Conservation (phyloP, 257 asterid genomes). For the Thymus quinquecostatus region DNA sequence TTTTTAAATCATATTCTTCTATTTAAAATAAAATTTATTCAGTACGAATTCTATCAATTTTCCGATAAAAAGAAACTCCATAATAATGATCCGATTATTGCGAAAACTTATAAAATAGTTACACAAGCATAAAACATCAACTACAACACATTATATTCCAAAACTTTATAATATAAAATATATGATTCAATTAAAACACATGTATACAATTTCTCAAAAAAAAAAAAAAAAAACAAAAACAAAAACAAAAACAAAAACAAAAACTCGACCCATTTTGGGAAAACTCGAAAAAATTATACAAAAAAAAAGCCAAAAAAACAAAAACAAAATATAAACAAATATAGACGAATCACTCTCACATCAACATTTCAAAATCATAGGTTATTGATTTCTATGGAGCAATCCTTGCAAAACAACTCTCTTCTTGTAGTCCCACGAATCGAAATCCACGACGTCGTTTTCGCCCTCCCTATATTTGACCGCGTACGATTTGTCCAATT, state of each 20-base stretch:
- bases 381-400: constrained; percentile 32
- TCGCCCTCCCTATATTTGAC: not conserved
- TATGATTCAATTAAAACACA: not conserved
- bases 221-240: not conserved
- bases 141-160: too few species aligned
- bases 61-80: too few species aligned
- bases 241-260: not conserved
- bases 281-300: constrained; percentile 2
- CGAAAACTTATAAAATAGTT: too few species aligned
- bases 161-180: too few species aligned
- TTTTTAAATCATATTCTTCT: too few species aligned
- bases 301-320: too few species aligned
- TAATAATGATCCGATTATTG: too few species aligned
- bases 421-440: constrained; percentile 39
- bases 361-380: not conserved
- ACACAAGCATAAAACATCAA: too few species aligned
- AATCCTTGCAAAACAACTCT: constrained; percentile 34
- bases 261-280: not conserved
- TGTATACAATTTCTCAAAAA: not conserved
- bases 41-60: too few species aligned
- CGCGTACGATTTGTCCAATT: not conserved
- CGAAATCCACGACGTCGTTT: constrained; percentile 26
- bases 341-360: too few species aligned
- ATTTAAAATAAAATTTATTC: too few species aligned
- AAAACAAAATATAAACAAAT: not conserved